These are phyloP conservation scores for Claviceps purpurea DNA, from an alignment of 2,329 filamentous ascomycete species.

Conservation along the genomic window DNA sequence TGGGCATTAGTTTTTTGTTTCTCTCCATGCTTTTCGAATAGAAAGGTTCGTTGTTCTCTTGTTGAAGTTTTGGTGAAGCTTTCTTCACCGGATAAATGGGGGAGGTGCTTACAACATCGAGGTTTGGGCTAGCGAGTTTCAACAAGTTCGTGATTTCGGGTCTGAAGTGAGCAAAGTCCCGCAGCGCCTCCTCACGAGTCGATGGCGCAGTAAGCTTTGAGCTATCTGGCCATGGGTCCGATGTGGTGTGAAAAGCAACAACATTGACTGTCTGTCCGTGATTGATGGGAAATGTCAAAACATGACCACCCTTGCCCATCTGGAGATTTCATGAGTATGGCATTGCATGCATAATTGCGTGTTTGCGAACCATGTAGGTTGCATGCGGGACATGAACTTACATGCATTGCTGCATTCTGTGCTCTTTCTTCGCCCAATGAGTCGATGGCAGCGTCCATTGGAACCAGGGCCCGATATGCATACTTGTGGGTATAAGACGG, in stretches of 20 bases:
- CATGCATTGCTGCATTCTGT: conserved; percentile 10
- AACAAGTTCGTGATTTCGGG: conserved; percentile 1
- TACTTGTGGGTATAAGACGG: conserved; percentile 40
- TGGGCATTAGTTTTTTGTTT: not conserved
- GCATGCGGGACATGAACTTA: not conserved
- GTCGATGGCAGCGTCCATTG: conserved; percentile 38
- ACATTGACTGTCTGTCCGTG: conserved; percentile 4
- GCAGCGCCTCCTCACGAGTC: conserved; percentile 2
- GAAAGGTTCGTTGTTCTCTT: not conserved
- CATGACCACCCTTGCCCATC: conserved; percentile 5
- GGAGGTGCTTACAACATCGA: not conserved
- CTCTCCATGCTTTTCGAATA: not conserved
- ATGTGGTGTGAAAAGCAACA: conserved; percentile 3
- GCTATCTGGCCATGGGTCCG: not conserved
- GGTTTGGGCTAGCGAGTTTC: not conserved
- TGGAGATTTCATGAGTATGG: not conserved
- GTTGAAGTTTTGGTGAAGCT: not conserved
- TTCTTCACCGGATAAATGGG: too few relatives aligned
- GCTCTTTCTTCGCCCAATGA: conserved; percentile 28
- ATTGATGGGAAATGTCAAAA: conserved; percentile 3
- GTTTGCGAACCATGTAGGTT: too few relatives aligned
- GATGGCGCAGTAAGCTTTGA: not conserved
- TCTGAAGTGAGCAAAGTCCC: conserved; percentile 1
- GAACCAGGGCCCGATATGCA: conserved; percentile 35
- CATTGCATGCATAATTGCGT: not conserved